These are phyloP conservation scores for Mycocalia duriaeana DNA, from an alignment of 1,284 basidiomycete species.

Conservation along the genomic window DNA sequence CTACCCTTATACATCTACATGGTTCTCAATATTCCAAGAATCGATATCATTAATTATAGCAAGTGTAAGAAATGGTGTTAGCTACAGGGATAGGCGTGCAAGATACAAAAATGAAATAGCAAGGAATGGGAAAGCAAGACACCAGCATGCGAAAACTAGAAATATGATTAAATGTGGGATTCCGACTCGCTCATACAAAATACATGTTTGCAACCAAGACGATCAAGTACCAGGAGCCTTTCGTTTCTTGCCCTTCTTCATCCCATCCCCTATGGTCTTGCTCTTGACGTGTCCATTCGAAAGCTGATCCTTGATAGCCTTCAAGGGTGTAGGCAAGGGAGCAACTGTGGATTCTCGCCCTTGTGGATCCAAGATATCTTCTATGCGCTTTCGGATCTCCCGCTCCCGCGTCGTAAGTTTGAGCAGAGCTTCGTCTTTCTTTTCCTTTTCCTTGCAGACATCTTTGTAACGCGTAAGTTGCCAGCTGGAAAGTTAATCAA, in stretches of 20 bases:
- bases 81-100: constrained; percentile 8
- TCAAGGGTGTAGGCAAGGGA: constrained; percentile 29
- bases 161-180: too few species aligned
- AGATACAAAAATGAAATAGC: constrained; percentile 5
- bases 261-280: constrained; percentile 37
- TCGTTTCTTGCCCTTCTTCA: constrained; percentile 61
- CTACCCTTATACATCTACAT: too few species aligned
- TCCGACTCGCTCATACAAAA: too few species aligned
- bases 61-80: neutral
- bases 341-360: constrained; percentile 27
- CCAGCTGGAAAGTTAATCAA: constrained; percentile 49
- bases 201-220: too few species aligned
- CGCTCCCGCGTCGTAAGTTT: constrained; percentile 67
- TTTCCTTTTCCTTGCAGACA: constrained; percentile 64
- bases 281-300: constrained; percentile 43
- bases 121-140: constrained; percentile 4
- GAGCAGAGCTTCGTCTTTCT: constrained; percentile 55
- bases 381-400: constrained; percentile 66
- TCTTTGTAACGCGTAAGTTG: constrained; percentile 71
- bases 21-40: neutral
- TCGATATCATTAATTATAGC: neutral
- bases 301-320: constrained; percentile 36
- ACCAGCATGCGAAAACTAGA: constrained; percentile 1
- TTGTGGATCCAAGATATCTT: constrained; percentile 59
- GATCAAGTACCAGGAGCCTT: constrained; percentile 31